Conservation (phyloP, 176 grass and related monocot species). For the Tillandsia leiboldiana region DNA sequence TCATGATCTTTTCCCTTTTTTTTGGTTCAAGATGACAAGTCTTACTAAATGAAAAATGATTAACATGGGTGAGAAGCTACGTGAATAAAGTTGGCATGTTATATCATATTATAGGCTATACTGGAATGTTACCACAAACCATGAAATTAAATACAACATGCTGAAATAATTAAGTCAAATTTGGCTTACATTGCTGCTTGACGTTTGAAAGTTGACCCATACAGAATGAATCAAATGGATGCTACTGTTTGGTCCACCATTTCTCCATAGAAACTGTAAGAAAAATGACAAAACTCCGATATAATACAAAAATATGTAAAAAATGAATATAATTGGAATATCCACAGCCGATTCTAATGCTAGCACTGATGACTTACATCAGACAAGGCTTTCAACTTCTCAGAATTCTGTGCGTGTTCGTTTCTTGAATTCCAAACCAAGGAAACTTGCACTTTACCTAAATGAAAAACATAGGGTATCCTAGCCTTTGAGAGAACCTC, state of each 20-base stretch:
- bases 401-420: conserved; percentile 47
- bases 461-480: conserved; percentile 12
- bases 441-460: conserved; percentile 89
- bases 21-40: too few species aligned
- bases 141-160: background rate
- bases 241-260: conserved; percentile 52
- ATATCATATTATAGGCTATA: too few species aligned
- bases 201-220: conserved; percentile 96
- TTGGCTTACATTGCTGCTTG: conserved; percentile 74
- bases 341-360: background rate
- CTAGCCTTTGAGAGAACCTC: conserved; percentile 6
- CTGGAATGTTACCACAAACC: too few species aligned
- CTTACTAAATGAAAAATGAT: too few species aligned
- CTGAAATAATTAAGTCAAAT: conserved; percentile 5
- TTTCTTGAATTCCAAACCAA: conserved; percentile 96
- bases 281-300: background rate
- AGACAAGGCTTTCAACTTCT: conserved; percentile 60
- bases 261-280: conserved; percentile 70
- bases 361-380: conserved; percentile 48
- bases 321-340: too few species aligned
- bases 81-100: too few species aligned
- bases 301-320: background rate
- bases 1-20: background rate
- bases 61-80: too few species aligned
- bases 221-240: conserved; percentile 75